Evolutionary conservation across 1,139 yeast genomes (phyloP), one percentile per base, ranked within the genome.

Genomic region (Candida tunisiensis): DNA sequence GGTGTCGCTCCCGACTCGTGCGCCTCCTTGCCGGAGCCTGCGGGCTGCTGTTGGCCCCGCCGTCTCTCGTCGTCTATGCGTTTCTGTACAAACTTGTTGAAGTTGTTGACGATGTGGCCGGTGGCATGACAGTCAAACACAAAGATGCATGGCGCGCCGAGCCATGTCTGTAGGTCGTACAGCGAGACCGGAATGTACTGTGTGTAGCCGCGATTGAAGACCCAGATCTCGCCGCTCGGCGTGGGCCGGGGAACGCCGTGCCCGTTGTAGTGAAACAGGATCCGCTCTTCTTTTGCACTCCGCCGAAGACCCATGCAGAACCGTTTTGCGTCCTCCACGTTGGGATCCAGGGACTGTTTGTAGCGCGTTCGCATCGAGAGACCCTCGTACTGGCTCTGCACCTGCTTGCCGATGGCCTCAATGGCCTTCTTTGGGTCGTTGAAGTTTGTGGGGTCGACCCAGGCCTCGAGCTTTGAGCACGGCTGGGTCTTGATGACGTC

Each of bases 181-280:
- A 88, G 55, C 5, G 94, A 79, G 2, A 88, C 91, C 1, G 99
- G 99, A 34, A 88, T 88, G 47, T 88, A 88, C 53, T 88, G 98
- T 1, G 98, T 88, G 49, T 85, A 91, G 1, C 94, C 94, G 40
- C 95, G 60, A 50, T 88, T 88, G 55, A 88, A 88, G 10, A 91
- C 96, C 99, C 99, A 88, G 14, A 88, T 82, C 46, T 88, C 99
- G n/a, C 99, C 99, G 29, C 85, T 72, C 16, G 83, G 71, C 0
- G 98, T 91, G 1, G 99, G 98, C 39, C 83, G 83, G 0, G 99
- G 99, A 3, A 88, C 99, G 11, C 99, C 99, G 46, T 88, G 99
- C 3, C 99, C 99, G 44, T 88, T 88, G 49, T 91, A 88, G 48
- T 91, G 98, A 50, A 88, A 88, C 29, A 88, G 51, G 8, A 85